phyloP scores from a whole-genome alignment of 2,329 filamentous ascomycete genomes.

The Clarireedia paspali region DNA sequence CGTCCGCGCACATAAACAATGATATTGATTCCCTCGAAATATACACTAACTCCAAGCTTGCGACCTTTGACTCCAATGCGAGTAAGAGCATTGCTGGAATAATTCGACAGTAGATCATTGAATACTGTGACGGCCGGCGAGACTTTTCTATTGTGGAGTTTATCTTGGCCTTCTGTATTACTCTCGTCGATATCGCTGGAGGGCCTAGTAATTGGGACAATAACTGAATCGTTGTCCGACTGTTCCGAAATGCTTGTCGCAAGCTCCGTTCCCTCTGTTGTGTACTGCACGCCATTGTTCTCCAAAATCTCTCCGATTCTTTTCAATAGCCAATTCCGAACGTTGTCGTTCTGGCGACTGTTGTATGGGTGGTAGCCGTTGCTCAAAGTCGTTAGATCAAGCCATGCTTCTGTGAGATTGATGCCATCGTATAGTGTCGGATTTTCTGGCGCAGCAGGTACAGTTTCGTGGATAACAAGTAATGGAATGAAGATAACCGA shows the following conservation, averaged over 20 bases:
- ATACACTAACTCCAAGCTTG: conserved; percentile 44
- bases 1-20: conserved; percentile 84
- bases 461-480: conserved; percentile 65
- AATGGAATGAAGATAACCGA: conserved; percentile 67
- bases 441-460: conserved; percentile 56
- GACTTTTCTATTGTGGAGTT: conserved; percentile 11
- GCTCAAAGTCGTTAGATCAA: conserved; percentile 70
- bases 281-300: conserved; percentile 47
- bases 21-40: conserved; percentile 90
- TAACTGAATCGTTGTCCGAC: conserved; percentile 11
- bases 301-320: conserved; percentile 65
- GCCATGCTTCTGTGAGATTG: conserved; percentile 81
- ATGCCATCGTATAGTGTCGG: conserved; percentile 52
- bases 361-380: conserved; percentile 81
- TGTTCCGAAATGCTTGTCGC: background rate
- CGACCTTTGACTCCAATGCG: conserved; percentile 29
- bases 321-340: conserved; percentile 66
- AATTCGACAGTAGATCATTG: conserved; percentile 71
- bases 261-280: conserved; percentile 28
- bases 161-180: conserved; percentile 6
- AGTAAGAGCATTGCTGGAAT: conserved; percentile 54
- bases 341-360: conserved; percentile 70
- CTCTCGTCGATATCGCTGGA: background rate
- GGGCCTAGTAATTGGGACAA: background rate
- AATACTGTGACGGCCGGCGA: conserved; percentile 56